Base-by-base conservation (phyloP, 2,329 filamentous ascomycete species). In the Colletotrichum abscissum region DNA sequence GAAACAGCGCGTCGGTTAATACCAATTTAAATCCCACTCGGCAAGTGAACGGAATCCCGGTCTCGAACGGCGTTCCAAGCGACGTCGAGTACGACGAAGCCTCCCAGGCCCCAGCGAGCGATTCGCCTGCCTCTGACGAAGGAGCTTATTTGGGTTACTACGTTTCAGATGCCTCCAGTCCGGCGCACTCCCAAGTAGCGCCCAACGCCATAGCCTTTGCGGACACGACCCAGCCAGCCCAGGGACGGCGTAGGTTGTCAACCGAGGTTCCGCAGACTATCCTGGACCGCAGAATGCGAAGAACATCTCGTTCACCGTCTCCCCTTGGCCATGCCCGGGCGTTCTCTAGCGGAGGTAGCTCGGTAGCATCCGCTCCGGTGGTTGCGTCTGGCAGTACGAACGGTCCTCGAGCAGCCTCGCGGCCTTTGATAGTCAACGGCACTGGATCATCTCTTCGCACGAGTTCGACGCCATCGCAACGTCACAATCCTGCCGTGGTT, bases 51-150 rank as follows among this genome's bases (percentile, higher is more conserved):
- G 88, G 88, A 4, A 80, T 87, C 14, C 78, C 86, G 2, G 86
- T 90, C 14, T 87, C 89, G 4, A 90, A 84, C 77, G 91, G 91
- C 75, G 87, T 88, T 54, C 82, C 89, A 1, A 89, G 91, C 73
- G 90, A 90, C 42, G 81, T 82, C 7, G 86, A 87, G 42, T 83
- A 81, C 55, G 88, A 90, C 60, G 86, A 86, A 57, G 82, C 83
- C 4, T 81, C 83, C 3, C 84, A 83, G 68, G 81, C 78, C 63
- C 80, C 83, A 1, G 67, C 79, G 3, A 82, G 84, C 0, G 86
- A 86, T 42, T 87, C 87, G 0, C 85, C 87, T 4, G 83, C 84
- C 4, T 86, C 88, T 8, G 85, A 89, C 19, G 88, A 88, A 64
- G 83, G 82, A 65, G 81, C 80, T 7, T 82, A 83, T 67, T 71